A percentile compares a stretch with the other conserved stretches of the same genome.
phyloP scores from a whole-genome alignment of 345 rosid species.

The Lumnitzera littorea region DNA sequence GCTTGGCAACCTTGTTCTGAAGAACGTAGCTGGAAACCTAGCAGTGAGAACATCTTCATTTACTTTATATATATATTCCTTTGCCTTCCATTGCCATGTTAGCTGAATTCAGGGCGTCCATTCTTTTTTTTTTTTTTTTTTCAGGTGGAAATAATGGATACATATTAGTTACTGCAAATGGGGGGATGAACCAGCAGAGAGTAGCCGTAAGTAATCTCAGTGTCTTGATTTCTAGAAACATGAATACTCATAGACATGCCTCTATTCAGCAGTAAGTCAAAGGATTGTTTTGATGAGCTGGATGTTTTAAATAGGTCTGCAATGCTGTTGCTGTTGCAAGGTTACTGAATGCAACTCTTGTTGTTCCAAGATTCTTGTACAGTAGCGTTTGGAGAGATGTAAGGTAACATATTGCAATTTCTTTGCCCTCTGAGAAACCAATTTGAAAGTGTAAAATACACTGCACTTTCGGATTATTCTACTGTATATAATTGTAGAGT shows the following conservation, averaged over 20 bases:
- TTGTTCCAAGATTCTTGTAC: constrained; percentile 84
- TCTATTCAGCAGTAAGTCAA: background rate
- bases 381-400: constrained; percentile 92
- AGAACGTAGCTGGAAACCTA: constrained; percentile 64
- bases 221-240: background rate
- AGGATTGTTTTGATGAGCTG: background rate
- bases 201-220: constrained; percentile 72
- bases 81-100: background rate
- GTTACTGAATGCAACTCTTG: constrained; percentile 80
- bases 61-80: background rate
- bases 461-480: background rate
- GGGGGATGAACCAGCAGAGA: constrained; percentile 95
- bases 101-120: background rate
- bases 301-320: constrained; percentile 55
- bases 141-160: constrained; percentile 87
- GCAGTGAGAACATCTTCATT: constrained; percentile 29
- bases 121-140: constrained; percentile 3
- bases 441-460: background rate
- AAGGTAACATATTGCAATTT: constrained; percentile 44
- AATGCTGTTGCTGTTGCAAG: constrained; percentile 85
- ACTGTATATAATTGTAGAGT: background rate
- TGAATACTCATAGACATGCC: background rate
- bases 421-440: constrained; percentile 10
- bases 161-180: constrained; percentile 89
- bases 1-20: constrained; percentile 92